Conservation (phyloP, 1,284 basidiomycete genomes). For the Bjerkandera adusta region DNA sequence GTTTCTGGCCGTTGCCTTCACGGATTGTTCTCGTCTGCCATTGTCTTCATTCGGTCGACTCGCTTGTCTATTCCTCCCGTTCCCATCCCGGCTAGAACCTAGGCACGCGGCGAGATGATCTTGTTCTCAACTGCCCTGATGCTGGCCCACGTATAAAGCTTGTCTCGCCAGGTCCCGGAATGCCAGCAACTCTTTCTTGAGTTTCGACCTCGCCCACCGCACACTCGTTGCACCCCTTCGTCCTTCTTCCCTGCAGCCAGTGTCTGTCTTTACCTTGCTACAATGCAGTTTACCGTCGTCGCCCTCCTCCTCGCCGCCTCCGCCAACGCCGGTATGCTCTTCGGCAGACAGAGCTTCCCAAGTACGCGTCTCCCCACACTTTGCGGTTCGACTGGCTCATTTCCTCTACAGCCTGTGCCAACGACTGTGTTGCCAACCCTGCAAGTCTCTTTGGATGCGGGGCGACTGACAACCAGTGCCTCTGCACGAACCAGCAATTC, state of each 20-base stretch:
- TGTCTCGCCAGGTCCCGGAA: not conserved
- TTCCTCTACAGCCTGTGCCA: constrained; percentile 43
- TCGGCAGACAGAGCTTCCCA: constrained; percentile 35
- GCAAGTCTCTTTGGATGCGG: constrained; percentile 38
- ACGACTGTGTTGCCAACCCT: constrained; percentile 41
- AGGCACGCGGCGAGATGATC: constrained; percentile 8
- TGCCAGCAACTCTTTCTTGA: constrained; percentile 24
- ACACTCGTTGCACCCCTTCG: constrained; percentile 24
- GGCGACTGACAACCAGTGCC: constrained; percentile 44
- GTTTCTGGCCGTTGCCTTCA: no score
- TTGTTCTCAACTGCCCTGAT: constrained; percentile 7
- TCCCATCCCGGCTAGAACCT: not conserved
- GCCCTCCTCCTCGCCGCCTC: constrained; percentile 42
- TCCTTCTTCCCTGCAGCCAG: constrained; percentile 17
- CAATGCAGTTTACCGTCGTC: constrained; percentile 55
- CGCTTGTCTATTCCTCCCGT: constrained; percentile 16
- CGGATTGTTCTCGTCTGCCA: constrained; percentile 7
- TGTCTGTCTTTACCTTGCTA: constrained; percentile 20
- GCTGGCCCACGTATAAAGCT: constrained; percentile 14
- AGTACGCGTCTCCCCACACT: constrained; percentile 27
- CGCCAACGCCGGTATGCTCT: constrained; percentile 36
- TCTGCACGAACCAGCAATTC: constrained; percentile 49
- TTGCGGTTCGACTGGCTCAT: not conserved
- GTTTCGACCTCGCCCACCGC: constrained; percentile 19
- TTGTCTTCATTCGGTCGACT: constrained; percentile 16